phyloP scores from a whole-genome alignment of 331 rosid species.

The Quercus tomentella region DNA sequence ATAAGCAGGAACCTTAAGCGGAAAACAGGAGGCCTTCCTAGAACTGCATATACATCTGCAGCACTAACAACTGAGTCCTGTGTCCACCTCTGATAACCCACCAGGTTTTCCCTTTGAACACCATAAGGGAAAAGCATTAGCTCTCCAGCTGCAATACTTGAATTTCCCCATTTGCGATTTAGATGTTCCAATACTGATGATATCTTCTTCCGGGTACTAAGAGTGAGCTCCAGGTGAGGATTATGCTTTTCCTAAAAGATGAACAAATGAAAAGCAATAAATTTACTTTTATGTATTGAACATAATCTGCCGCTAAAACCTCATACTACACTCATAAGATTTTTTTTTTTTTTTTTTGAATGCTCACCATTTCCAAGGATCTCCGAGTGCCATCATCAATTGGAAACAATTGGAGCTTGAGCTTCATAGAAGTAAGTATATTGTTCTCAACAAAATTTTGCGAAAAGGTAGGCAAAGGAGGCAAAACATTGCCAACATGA shows the following conservation, averaged over 20 bases:
- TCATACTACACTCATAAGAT: not conserved
- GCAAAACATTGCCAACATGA: conserved; percentile 38
- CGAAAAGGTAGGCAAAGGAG: conserved; percentile 47
- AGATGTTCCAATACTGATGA: conserved; percentile 94
- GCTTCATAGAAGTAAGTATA: conserved; percentile 46
- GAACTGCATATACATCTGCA: conserved; percentile 65
- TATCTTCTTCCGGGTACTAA: conserved; percentile 83
- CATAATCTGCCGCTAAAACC: conserved; percentile 12
- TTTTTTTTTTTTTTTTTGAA: not conserved
- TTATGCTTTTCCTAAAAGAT: conserved; percentile 75
- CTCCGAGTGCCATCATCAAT: conserved; percentile 82
- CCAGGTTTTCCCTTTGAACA: conserved; percentile 60
- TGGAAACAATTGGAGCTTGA: conserved; percentile 93
- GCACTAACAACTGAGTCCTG: conserved; percentile 79
- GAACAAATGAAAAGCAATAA: not conserved
- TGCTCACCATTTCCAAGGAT: conserved; percentile 91
- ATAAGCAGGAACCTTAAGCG: conserved; percentile 69
- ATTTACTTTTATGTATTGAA: conserved; percentile 5
- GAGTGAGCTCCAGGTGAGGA: conserved; percentile 94
- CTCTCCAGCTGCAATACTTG: conserved; percentile 84
- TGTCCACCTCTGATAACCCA: conserved; percentile 67
- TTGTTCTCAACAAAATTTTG: conserved; percentile 54
- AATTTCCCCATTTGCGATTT: conserved; percentile 95
- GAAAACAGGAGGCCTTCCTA: conserved; percentile 78
- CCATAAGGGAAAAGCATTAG: conserved; percentile 77